phyloP scores from a whole-genome alignment of 2,329 filamentous ascomycete species.

The Exophiala oligosperma region DNA sequence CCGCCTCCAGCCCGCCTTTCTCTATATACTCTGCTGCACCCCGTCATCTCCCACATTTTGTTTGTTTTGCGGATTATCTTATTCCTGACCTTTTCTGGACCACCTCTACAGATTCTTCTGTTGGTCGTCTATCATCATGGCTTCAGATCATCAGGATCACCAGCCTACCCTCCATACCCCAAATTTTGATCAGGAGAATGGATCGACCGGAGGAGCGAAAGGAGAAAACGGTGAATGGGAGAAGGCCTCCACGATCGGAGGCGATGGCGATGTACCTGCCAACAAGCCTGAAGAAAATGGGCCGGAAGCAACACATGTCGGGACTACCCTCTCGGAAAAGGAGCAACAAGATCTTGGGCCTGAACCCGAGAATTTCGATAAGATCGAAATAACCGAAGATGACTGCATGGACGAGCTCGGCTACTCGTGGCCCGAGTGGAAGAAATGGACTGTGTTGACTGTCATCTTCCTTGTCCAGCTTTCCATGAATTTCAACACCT shows the following conservation, averaged over 20 bases:
- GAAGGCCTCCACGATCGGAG: conserved; percentile 18
- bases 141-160: not conserved
- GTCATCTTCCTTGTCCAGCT: conserved; percentile 73
- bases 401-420: conserved; percentile 68
- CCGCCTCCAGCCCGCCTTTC: not conserved
- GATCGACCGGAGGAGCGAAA: not conserved
- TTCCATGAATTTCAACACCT: conserved; percentile 79
- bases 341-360: conserved; percentile 9
- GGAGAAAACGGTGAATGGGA: conserved; percentile 22
- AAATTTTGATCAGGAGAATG: not conserved
- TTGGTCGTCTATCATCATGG: conserved; percentile 1
- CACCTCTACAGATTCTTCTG: not conserved
- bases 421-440: conserved; percentile 56
- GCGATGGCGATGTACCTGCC: conserved; percentile 6
- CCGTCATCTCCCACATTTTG: not conserved
- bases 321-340: conserved; percentile 1
- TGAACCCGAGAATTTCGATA: conserved; percentile 24
- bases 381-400: conserved; percentile 49
- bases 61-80: not conserved
- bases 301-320: conserved; percentile 13
- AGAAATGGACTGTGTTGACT: conserved; percentile 73
- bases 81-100: not conserved
- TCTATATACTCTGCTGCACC: not conserved
- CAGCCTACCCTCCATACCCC: conserved; percentile 1
- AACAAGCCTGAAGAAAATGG: not conserved